Conservation (phyloP, 164 flowering plant species). For the Aristolochia contorta region DNA sequence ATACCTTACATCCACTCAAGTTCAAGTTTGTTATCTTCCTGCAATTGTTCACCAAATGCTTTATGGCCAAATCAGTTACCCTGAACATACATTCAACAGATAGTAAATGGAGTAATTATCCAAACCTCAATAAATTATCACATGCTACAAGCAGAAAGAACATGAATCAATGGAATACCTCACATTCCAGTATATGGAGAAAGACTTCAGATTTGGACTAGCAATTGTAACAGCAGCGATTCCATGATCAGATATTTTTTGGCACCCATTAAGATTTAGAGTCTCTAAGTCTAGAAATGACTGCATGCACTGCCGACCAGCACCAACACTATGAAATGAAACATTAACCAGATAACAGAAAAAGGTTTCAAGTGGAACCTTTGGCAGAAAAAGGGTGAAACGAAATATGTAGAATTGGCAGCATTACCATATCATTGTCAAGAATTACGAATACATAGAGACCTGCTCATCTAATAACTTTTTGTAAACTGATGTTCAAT, state of each 20-base stretch:
- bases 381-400: not conserved
- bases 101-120: not conserved
- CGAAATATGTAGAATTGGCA: not conserved
- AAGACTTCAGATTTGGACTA: slow-evolving; percentile 50
- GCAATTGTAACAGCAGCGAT: slow-evolving; percentile 52
- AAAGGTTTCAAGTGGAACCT: not conserved
- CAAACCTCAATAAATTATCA: not conserved
- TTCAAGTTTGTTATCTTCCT: slow-evolving; percentile 52
- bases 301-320: slow-evolving; percentile 14
- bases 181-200: slow-evolving; percentile 92
- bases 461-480: not conserved
- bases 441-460: not conserved
- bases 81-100: slow-evolving; percentile 27
- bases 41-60: slow-evolving; percentile 62
- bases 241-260: slow-evolving; percentile 79
- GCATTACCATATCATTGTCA: not conserved
- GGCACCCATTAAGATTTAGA: slow-evolving; percentile 86
- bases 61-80: slow-evolving; percentile 59
- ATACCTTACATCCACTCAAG: slow-evolving; percentile 95
- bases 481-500: not conserved
- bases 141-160: not conserved
- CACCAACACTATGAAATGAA: slow-evolving; percentile 2
- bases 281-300: slow-evolving; percentile 49
- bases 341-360: slow-evolving; percentile 7
- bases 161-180: slow-evolving; percentile 31